Evolutionary conservation across 306 rosid genomes (phyloP).

Genomic region (Vigna trinervia): DNA sequence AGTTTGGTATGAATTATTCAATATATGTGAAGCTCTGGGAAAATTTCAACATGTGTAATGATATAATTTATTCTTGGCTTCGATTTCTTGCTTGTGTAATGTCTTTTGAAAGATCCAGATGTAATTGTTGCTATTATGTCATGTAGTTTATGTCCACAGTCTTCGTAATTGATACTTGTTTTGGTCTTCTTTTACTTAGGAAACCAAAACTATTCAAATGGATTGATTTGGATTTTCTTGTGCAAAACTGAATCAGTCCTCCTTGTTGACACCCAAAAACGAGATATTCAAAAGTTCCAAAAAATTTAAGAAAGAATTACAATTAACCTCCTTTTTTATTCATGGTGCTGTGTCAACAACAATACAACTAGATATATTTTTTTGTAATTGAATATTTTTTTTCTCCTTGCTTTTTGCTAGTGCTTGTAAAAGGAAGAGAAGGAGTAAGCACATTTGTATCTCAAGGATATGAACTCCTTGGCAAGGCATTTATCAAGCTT

Average conservation of each 20-base stretch:
- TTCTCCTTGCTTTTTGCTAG: neutral
- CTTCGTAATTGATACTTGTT: neutral
- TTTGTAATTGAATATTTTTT: neutral
- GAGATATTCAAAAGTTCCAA: neutral
- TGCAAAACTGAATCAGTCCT: too few relatives aligned
- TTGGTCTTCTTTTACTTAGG: neutral
- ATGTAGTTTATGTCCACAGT: neutral
- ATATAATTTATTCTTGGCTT: too few relatives aligned
- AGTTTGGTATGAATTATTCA: too few relatives aligned
- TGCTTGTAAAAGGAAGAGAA: constrained; percentile 8
- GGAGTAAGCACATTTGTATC: neutral
- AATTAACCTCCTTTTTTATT: neutral
- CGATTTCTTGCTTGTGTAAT: too few relatives aligned
- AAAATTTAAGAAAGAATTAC: neutral
- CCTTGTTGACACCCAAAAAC: too few relatives aligned
- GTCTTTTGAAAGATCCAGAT: neutral
- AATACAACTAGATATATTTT: neutral
- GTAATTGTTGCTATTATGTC: neutral
- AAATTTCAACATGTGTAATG: too few relatives aligned
- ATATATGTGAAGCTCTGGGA: too few relatives aligned
- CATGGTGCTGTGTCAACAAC: neutral
- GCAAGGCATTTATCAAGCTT: constrained; percentile 53
- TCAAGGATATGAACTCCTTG: constrained; percentile 63
- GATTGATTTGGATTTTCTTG: neutral
- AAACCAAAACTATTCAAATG: neutral